Conservation (phyloP, 805 yeast species). For the Suhomyces vadensis region DNA sequence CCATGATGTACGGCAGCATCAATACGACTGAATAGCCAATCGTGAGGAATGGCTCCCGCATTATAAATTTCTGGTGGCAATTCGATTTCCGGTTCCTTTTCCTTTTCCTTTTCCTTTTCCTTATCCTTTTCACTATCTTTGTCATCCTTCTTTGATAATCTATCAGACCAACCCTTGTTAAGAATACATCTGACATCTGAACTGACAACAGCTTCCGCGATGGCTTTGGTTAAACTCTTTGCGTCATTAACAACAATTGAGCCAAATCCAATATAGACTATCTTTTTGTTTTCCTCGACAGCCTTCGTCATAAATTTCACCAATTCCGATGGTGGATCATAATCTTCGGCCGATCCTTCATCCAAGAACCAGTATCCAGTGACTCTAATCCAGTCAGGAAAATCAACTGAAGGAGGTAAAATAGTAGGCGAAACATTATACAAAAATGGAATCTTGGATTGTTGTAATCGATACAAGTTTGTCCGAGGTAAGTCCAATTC, state of each 20-base stretch:
- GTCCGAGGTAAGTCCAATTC: slow-evolving; percentile 67
- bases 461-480: slow-evolving; percentile 67
- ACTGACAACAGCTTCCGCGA: slow-evolving; percentile 72
- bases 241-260: slow-evolving; percentile 91
- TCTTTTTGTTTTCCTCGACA: slow-evolving; percentile 55
- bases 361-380: slow-evolving; percentile 95
- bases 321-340: slow-evolving; percentile 61
- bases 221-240: slow-evolving; percentile 69
- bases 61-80: slow-evolving; percentile 70
- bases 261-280: slow-evolving; percentile 94
- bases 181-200: slow-evolving; percentile 85
- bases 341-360: slow-evolving; percentile 52
- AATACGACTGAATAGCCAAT: slow-evolving; percentile 86
- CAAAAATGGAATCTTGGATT: slow-evolving; percentile 78
- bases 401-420: slow-evolving; percentile 90
- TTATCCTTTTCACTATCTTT: slow-evolving; percentile 12
- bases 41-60: slow-evolving; percentile 81
- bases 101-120: too few species aligned
- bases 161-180: slow-evolving; percentile 94
- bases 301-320: slow-evolving; percentile 64
- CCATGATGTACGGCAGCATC: slow-evolving; percentile 98
- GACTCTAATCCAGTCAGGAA: slow-evolving; percentile 92
- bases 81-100: slow-evolving; percentile 35
- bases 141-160: slow-evolving; percentile 45
- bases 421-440: slow-evolving; percentile 87